Base-by-base conservation (phyloP, 192 early-diverging fungal species). In the Gamsiella multidivaricata region DNA sequence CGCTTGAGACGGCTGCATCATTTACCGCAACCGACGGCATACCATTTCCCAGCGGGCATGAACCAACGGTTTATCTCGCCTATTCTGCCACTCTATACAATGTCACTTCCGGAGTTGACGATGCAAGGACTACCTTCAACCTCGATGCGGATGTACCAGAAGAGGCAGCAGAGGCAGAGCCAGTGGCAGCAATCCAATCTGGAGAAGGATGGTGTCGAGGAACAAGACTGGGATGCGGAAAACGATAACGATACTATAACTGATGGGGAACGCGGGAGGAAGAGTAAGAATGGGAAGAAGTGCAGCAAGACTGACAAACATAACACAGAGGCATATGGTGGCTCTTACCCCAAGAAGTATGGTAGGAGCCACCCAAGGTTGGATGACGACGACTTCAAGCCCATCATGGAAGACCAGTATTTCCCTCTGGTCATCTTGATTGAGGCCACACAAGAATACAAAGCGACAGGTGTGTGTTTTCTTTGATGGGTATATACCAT, bases 341-440 rank as follows among this genome's bases (percentile, higher is more conserved):
- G 17, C 15, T 42, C 15, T n/a, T 67, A 67, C 23, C 26, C 26
- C 17, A 34, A 49, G 23, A 54, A 67, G 18, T 23, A 26, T 39
- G 49, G 33, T 3, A 10, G 3, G 4, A 10, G 9, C 3, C 28
- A 49, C 20, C 32, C 54, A 1, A 56, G 23, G 7, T 6, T 58
- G 29, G 17, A 49, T 3, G 65, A 67, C 31, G 55, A 56, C 6
- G 74, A 63, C 0, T 64, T 53, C 50, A 78, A 69, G n/a, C 54
- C 65, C 39, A 78, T 78, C 22, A 78, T 78, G 74, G 74, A 78
- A 20, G 74, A 78, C 29, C 74, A 78, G 61, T 78, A 78, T 28
- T 78, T 69, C 12, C 74, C 74, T 3, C 42, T 78, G 3, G 74
- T 78, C 47, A 69, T 78, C 22, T 31, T 78, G 18, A 78, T 78